phyloP scores from a whole-genome alignment of 1,284 basidiomycete genomes.

The Ustilago hordei region DNA sequence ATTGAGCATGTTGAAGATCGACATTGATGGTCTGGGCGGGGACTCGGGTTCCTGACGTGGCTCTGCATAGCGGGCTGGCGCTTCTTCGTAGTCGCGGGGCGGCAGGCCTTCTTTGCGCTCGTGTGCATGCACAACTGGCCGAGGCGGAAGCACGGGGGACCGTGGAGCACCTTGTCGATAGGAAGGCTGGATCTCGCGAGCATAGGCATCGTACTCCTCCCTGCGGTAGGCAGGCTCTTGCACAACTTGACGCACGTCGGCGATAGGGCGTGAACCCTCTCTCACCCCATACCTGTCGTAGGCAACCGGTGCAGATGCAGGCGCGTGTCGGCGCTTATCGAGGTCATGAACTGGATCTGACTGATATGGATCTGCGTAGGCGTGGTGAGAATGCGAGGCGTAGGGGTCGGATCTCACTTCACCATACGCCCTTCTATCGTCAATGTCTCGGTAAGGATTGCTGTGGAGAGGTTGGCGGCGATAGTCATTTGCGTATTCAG shows the following conservation, averaged over 20 bases:
- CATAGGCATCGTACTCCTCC: constrained; percentile 34
- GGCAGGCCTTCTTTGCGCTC: constrained; percentile 15
- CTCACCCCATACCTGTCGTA: constrained; percentile 34
- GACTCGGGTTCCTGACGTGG: constrained; percentile 32
- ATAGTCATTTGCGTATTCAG: constrained; percentile 24
- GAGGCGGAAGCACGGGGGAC: constrained; percentile 28
- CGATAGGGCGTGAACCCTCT: constrained; percentile 18
- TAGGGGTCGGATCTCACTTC: constrained; percentile 25
- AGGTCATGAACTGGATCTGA: constrained; percentile 20
- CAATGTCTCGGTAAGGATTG: constrained; percentile 20
- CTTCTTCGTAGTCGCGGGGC: constrained; percentile 17
- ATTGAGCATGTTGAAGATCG: constrained; percentile 58
- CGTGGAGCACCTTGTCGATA: constrained; percentile 40
- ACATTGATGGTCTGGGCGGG: constrained; percentile 50
- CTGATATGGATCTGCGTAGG: constrained; percentile 18
- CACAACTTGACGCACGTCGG: constrained; percentile 12
- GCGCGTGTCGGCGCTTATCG: constrained; percentile 30
- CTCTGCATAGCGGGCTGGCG: constrained; percentile 18
- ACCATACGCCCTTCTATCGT: constrained; percentile 23
- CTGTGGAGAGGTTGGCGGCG: constrained; percentile 28
- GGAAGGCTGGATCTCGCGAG: constrained; percentile 50
- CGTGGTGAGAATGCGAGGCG: constrained; percentile 25
- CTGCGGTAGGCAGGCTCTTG: constrained; percentile 24
- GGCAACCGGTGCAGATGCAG: constrained; percentile 8
- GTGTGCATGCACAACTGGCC: constrained; percentile 10